These are phyloP conservation scores for Amanita inopinata DNA, from an alignment of 768 basidiomycete species.

Conservation along the genomic window DNA sequence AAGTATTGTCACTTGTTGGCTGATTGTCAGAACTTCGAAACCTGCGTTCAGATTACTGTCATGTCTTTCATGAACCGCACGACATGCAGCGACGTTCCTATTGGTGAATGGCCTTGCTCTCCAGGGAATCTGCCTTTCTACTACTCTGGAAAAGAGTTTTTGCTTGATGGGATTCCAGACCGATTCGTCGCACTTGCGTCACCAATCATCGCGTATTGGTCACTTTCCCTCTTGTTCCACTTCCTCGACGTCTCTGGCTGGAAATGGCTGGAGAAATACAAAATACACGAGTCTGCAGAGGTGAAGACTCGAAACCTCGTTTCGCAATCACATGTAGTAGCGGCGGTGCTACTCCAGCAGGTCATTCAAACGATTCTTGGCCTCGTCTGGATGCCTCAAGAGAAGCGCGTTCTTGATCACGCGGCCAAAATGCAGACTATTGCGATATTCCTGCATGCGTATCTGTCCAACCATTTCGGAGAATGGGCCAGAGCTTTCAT, in stretches of 20 bases:
- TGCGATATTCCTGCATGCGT: conserved; percentile 28
- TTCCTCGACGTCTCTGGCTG: conserved; percentile 67
- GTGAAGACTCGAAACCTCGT: conserved; percentile 67
- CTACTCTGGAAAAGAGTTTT: conserved; percentile 31
- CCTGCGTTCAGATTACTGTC: no score
- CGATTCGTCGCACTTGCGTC: conserved; percentile 57
- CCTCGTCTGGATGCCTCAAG: conserved; percentile 51
- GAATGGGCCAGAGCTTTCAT: conserved; percentile 31
- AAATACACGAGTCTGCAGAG: conserved; percentile 84
- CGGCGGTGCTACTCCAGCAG: conserved; percentile 83
- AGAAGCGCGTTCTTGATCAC: conserved; percentile 25
- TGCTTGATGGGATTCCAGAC: conserved; percentile 60
- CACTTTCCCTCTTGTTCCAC: conserved; percentile 70
- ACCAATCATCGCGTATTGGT: conserved; percentile 83
- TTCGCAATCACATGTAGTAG: conserved; percentile 59
- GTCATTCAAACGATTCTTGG: conserved; percentile 74
- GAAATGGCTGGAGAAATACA: conserved; percentile 71
- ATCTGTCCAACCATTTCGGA: conserved; percentile 31
- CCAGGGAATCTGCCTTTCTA: conserved; percentile 42
- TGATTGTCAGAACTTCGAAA: no score
- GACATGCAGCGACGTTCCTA: conserved; percentile 21
- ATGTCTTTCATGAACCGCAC: conserved; percentile 27
- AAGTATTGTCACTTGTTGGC: no score
- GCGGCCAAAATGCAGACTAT: conserved; percentile 32
- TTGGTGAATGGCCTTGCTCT: conserved; percentile 29